Conservation (phyloP, 495 filamentous ascomycete genomes). For the Glonium stellatum region DNA sequence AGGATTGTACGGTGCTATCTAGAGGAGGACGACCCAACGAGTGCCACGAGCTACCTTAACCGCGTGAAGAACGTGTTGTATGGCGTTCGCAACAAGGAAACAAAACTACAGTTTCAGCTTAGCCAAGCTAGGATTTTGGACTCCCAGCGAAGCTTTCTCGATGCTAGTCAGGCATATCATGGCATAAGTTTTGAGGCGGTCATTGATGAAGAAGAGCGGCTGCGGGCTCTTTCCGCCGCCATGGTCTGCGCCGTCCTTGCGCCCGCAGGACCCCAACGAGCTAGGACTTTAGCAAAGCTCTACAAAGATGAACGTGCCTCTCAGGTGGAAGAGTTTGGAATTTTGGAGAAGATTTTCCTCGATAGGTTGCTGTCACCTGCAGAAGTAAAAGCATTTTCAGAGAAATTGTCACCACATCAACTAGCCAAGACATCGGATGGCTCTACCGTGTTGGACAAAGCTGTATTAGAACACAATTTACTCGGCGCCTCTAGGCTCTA, state of each 20-base stretch:
- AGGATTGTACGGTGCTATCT: slow-evolving; percentile 91
- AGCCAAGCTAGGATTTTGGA: slow-evolving; percentile 90
- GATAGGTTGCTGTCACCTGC: slow-evolving; percentile 72
- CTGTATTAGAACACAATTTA: slow-evolving; percentile 93
- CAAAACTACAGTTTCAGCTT: slow-evolving; percentile 78
- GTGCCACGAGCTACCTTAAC: slow-evolving; percentile 81
- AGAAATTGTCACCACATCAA: slow-evolving; percentile 77
- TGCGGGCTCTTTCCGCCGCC: slow-evolving; percentile 79
- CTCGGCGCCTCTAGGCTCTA: slow-evolving; percentile 80
- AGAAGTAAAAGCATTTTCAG: slow-evolving; percentile 80
- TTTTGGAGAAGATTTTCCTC: slow-evolving; percentile 96
- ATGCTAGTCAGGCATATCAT: slow-evolving; percentile 81
- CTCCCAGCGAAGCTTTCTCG: slow-evolving; percentile 81
- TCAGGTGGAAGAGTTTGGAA: slow-evolving; percentile 70
- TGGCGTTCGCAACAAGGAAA: slow-evolving; percentile 60
- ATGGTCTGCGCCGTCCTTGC: slow-evolving; percentile 92
- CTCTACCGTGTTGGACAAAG: slow-evolving; percentile 85
- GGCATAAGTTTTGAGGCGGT: slow-evolving; percentile 65
- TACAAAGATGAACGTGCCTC: slow-evolving; percentile 89
- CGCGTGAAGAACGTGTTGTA: slow-evolving; percentile 86
- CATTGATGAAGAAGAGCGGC: slow-evolving; percentile 76
- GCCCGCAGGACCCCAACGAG: slow-evolving; percentile 80
- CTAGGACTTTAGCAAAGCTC: slow-evolving; percentile 66
- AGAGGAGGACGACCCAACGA: slow-evolving; percentile 85
- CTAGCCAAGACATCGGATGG: slow-evolving; percentile 83